Evolutionary conservation across 2,329 filamentous ascomycete genomes (phyloP), one percentile per base, ranked within the genome.

Genomic region (Ceratocystis destructans): DNA sequence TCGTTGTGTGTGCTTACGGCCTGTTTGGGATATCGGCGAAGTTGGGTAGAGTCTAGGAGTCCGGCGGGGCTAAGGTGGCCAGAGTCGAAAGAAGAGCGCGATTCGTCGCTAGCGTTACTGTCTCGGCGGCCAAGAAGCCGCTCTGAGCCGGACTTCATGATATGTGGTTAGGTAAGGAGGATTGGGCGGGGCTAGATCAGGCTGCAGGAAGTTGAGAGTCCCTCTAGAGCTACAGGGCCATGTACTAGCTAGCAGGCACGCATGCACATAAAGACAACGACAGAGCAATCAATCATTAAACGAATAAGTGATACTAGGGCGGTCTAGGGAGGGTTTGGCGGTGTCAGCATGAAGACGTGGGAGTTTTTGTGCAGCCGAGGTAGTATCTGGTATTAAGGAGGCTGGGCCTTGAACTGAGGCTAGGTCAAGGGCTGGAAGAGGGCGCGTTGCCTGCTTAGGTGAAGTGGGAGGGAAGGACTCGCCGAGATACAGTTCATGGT

Each of bases 21-120:
- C 5, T 10, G n/a, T 63, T 63, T 63, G 17, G 61, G 61, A 48
- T 50, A 63, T 22, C 61, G 61, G 20, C 44, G 15, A 33, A 63
- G 61, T 10, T 41, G 61, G 22, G 61, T 63, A 28, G 44, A 22
- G 41, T 37, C 33, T 3, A 62, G 41, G 41, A 41, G 41, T 7
- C 41, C 45, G 8, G 50, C 61, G 12, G 46, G 45, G 15, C 61
- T 8, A 33, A 63, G 20, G 20, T 33, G 25, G 25, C n/a, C 46
- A 8, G 33, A 33, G 10, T 15, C 50, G 44, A 45, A 8, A 50
- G 61, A 63, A 15, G 61, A 37, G 17, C 37, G 44, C 12, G 61
- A 63, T 31, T 41, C 46, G 25, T 63, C 15, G 15, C 44, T 48
- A 28, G 33, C n/a, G 17, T 33, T 62, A 8, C 61, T 63, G 41